Evolutionary conservation across 371 early-diverging fungal genomes (phyloP).

Genomic region (Mortierella sp.): DNA sequence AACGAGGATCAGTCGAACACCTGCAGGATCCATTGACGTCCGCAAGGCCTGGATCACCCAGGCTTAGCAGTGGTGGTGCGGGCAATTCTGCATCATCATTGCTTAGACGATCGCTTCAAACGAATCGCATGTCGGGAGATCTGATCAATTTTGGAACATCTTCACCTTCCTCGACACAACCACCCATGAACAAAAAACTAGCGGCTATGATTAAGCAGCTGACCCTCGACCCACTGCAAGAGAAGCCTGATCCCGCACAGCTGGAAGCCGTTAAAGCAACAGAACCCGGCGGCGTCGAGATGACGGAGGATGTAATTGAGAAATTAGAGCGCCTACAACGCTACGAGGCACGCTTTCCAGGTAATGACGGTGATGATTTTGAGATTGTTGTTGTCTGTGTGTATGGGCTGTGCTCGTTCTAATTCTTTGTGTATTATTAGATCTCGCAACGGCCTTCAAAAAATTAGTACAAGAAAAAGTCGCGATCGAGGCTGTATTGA

Average conservation of each 20-base stretch:
- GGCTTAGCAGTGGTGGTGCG: conserved; percentile 13
- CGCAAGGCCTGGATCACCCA: conserved; percentile 11
- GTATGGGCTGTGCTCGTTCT: neutral
- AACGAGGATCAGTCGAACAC: conserved; percentile 26
- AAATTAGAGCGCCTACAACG: conserved; percentile 54
- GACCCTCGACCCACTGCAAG: conserved; percentile 45
- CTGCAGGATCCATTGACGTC: conserved; percentile 16
- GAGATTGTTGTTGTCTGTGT: neutral
- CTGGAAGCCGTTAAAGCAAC: conserved; percentile 41
- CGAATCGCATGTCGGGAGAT: conserved; percentile 34
- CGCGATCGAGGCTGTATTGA: conserved; percentile 46
- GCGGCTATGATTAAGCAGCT: conserved; percentile 33
- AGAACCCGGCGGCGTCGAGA: conserved; percentile 41
- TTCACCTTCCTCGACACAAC: conserved; percentile 8
- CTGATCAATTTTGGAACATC: conserved; percentile 44
- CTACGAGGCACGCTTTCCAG: conserved; percentile 58
- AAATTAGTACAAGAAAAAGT: conserved; percentile 48
- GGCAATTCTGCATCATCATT: conserved; percentile 23
- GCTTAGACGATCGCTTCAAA: conserved; percentile 39
- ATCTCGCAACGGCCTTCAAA: conserved; percentile 49
- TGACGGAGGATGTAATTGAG: conserved; percentile 45
- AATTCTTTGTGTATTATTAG: conserved; percentile 12
- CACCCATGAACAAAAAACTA: conserved; percentile 21
- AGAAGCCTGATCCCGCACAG: conserved; percentile 47
- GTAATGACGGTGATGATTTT: conserved; percentile 10